phyloP scores from a whole-genome alignment of 768 basidiomycete genomes.

The Russula lepida region DNA sequence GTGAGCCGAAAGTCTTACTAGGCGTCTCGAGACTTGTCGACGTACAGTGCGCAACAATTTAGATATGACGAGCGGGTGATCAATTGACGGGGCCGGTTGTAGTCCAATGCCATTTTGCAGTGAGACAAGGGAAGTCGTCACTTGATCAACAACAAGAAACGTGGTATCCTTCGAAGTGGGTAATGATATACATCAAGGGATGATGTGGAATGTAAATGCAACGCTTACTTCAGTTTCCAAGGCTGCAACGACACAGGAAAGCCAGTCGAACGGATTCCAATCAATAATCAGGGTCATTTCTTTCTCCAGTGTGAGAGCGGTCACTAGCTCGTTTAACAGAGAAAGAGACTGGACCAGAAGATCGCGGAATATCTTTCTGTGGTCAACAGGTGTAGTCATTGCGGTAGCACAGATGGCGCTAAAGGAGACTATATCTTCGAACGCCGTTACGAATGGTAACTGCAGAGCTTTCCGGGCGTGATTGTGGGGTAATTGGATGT shows the following conservation, averaged over 20 bases:
- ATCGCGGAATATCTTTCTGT: conserved; percentile 35
- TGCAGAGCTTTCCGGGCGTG: conserved; percentile 23
- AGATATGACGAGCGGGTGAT: conserved; percentile 46
- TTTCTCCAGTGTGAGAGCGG: conserved; percentile 31
- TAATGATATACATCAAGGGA: neutral
- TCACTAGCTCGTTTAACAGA: conserved; percentile 44
- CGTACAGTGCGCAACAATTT: conserved; percentile 50
- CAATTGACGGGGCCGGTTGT: conserved; percentile 30
- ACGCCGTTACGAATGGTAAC: conserved; percentile 48
- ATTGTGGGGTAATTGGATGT: neutral
- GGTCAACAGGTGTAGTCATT: conserved; percentile 21
- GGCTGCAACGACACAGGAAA: conserved; percentile 41
- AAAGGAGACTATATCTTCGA: conserved; percentile 47
- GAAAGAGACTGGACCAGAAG: conserved; percentile 44
- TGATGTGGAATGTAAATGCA: neutral
- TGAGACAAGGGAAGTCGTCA: conserved; percentile 16
- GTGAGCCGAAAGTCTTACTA: neutral
- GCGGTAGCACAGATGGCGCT: conserved; percentile 36
- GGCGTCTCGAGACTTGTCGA: neutral
- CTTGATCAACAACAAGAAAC: conserved; percentile 18
- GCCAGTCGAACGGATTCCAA: conserved; percentile 65
- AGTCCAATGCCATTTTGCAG: conserved; percentile 13
- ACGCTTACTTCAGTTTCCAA: conserved; percentile 48
- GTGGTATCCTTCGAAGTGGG: conserved; percentile 12
- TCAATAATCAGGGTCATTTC: conserved; percentile 31